Base-by-base conservation (phyloP, 2,329 filamentous ascomycete genomes). In the Fusarium chlamydosporum region DNA sequence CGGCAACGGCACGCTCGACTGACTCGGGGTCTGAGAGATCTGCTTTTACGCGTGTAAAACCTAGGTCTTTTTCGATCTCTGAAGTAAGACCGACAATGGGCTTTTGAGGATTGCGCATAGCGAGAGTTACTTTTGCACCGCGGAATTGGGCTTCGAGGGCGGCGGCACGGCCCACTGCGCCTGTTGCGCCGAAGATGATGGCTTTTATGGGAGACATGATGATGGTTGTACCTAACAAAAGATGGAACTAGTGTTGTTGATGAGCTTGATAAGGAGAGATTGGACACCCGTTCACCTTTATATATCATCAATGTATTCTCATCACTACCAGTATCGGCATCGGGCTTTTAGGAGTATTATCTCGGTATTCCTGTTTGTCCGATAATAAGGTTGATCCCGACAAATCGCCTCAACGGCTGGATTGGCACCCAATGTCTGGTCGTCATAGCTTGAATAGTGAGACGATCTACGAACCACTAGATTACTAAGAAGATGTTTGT, bases 161-260 rank as follows among this genome's bases (percentile, higher is more conserved):
- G 1, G 63, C 63, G 1, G 64, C 46, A 3, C 64, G 56, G 10
- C 57, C 64, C 7, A 67, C 63, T 15, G 63, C 20, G 37, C 64
- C 64, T 26, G 64, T 52, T 37, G 64, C 51, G 20, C 64, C 64
- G 13, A 67, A 67, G 16, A 67, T 51, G 41, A 67, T 67, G 18
- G 51, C 51, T 23, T 56, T 63, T 6, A 41, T 23, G 4, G 62
- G 2, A 29, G 63, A 38, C 63, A 66, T 66, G 4, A 2, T 31
- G 7, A 7, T 38, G 1, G 2, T 4, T 37, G 2, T 6, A 7
- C 3, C 12, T 7, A 3, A 16, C 26, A 43, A 23, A 23, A 23
- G 6, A 6, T n/a, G 3, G 1, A 4, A 2, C 4, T 4, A 6
- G 9, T 27, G 10, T 23, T 23, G 12, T 27, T 42, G 6, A 11